Evolutionary conservation across 495 filamentous ascomycete species (phyloP).

Genomic region (Penicillium canescens): DNA sequence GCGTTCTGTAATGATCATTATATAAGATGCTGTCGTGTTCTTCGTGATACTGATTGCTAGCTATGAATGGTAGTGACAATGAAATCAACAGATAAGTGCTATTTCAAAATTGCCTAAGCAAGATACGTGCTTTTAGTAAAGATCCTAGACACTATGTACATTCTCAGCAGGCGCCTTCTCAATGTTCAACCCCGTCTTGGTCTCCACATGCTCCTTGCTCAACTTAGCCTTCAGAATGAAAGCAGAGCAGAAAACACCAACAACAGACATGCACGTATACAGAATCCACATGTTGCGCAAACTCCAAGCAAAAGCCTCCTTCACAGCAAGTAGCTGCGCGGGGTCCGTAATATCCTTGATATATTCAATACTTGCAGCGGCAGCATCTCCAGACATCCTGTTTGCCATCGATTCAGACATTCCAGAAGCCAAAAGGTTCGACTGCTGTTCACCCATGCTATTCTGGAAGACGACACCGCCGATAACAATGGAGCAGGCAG

Average conservation of each 20-base stretch:
- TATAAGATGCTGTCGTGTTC: too few relatives aligned
- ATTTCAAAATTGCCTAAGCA: too few relatives aligned
- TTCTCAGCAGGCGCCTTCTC: constrained; percentile 19
- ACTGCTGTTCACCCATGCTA: constrained; percentile 48
- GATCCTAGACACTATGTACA: not conserved
- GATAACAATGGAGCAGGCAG: constrained; percentile 70
- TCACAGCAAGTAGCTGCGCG: constrained; percentile 45
- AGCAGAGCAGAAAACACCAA: constrained; percentile 49
- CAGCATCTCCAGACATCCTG: constrained; percentile 47
- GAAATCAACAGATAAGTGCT: too few relatives aligned
- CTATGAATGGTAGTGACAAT: too few relatives aligned
- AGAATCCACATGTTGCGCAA: constrained; percentile 63
- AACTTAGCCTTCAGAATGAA: constrained; percentile 56
- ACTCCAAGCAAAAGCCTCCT: constrained; percentile 59
- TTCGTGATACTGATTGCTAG: too few relatives aligned
- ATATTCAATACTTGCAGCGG: constrained; percentile 52
- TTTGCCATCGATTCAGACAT: constrained; percentile 36
- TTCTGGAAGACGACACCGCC: constrained; percentile 79
- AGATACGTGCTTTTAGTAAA: not conserved
- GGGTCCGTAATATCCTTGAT: constrained; percentile 45
- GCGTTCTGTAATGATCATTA: too few relatives aligned
- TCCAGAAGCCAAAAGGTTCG: constrained; percentile 45
- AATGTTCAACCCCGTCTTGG: constrained; percentile 44
- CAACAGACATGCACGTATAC: constrained; percentile 53
- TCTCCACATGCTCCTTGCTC: constrained; percentile 62